phyloP scores from a whole-genome alignment of 2,329 filamentous ascomycete species.

The Pyricularia pennisetigena region DNA sequence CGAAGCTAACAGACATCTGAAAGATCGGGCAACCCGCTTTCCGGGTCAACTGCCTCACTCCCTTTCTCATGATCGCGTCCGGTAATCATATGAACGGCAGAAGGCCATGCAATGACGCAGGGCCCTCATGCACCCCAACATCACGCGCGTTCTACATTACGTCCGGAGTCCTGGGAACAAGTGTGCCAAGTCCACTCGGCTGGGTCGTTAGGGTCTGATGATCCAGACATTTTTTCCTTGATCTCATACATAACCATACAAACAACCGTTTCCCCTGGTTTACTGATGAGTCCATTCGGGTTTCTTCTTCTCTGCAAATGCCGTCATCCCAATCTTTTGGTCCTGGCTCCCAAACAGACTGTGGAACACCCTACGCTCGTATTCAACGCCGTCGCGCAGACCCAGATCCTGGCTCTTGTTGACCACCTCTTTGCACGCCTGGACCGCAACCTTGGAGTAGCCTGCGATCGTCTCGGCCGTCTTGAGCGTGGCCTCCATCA shows the following conservation, averaged over 20 bases:
- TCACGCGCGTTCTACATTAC: not conserved
- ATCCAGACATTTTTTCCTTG: not conserved
- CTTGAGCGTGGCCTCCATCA: constrained; percentile 71
- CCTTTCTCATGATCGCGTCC: not conserved
- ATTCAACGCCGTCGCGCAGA: constrained; percentile 86
- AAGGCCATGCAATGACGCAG: not conserved
- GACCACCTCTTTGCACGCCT: constrained; percentile 94
- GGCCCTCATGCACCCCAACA: not conserved
- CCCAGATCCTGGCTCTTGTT: constrained; percentile 95
- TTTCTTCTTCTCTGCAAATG: constrained; percentile 93
- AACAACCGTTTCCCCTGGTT: not conserved
- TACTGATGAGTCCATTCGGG: constrained; percentile 80
- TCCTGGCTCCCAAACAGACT: constrained; percentile 86
- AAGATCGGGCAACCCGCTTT: not conserved
- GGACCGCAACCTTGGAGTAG: constrained; percentile 77
- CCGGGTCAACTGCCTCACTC: not conserved
- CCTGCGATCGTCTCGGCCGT: constrained; percentile 85
- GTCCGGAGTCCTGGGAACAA: not conserved
- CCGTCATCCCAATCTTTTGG: constrained; percentile 95
- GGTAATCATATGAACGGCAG: not conserved
- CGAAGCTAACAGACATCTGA: not conserved
- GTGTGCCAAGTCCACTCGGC: not conserved
- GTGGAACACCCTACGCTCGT: constrained; percentile 89
- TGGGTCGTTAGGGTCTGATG: not conserved
- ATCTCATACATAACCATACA: not conserved